Evolutionary conservation across 495 filamentous ascomycete species (phyloP).

Genomic region (Glonium stellatum): DNA sequence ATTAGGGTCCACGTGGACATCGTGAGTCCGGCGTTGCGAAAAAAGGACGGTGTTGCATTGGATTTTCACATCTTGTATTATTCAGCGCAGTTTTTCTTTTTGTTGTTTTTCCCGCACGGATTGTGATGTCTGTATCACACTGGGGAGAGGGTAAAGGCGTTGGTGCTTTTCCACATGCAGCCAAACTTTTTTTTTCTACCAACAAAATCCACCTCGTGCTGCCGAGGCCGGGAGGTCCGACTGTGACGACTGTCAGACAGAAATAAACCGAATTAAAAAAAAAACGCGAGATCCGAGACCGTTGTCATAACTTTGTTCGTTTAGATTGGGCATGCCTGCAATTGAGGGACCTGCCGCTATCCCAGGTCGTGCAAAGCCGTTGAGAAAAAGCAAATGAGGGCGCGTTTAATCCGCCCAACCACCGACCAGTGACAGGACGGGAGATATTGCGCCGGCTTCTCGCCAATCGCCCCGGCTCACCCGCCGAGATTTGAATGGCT

Average conservation of each 20-base stretch:
- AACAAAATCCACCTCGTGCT: slow-evolving; percentile 3
- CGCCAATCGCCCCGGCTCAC: slow-evolving; percentile 24
- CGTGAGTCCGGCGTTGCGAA: slow-evolving; percentile 27
- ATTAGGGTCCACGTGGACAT: slow-evolving; percentile 22
- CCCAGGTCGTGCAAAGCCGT: slow-evolving; percentile 1
- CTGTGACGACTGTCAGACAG: slow-evolving; percentile 18
- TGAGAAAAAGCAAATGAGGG: slow-evolving; percentile 13
- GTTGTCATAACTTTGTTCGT: slow-evolving; percentile 11
- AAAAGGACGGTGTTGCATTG: slow-evolving; percentile 22
- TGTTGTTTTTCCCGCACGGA: slow-evolving; percentile 3
- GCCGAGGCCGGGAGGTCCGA: slow-evolving; percentile 25
- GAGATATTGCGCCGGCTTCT: slow-evolving; percentile 27
- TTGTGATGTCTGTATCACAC: not conserved
- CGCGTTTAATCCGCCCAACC: slow-evolving; percentile 20
- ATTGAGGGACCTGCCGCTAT: not conserved
- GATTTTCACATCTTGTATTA: slow-evolving; percentile 24
- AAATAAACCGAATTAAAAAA: slow-evolving; percentile 25
- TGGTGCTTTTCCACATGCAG: slow-evolving; percentile 2
- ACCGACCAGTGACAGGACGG: slow-evolving; percentile 9
- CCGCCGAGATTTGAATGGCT: slow-evolving; percentile 7
- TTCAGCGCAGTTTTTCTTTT: slow-evolving; percentile 8
- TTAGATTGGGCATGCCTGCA: slow-evolving; percentile 10
- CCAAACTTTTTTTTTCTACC: slow-evolving; percentile 2
- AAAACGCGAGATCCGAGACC: slow-evolving; percentile 11
- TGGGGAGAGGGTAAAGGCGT: slow-evolving; percentile 5